Evolutionary conservation across 2,329 filamentous ascomycete species (phyloP), one percentile per base, ranked within the genome.

Genomic region (Penicillium sp.): DNA sequence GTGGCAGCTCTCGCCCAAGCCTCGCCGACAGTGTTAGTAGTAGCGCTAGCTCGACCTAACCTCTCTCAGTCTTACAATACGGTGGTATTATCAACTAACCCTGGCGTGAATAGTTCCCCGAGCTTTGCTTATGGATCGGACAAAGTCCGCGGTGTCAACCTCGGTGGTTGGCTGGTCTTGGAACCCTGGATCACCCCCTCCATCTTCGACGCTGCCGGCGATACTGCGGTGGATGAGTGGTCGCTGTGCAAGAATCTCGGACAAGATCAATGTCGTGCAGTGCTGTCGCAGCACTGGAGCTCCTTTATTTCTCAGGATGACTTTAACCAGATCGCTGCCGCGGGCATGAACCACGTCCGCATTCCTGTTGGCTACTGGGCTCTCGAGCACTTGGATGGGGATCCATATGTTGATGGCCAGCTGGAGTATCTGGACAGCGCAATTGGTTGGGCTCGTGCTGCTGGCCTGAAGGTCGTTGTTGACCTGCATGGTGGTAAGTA

Each of bases 351-450:
- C 62, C 75, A 81, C 49, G 77, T 83, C 25, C 70, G 81, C 32
- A 83, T 84, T 39, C 81, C 81, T 2, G 71, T 84, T 35, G 81
- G 81, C 4, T 83, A 83, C 58, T 84, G 81, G 81, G 79, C 80
- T 21, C 62, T 81, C 8, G 65, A 71, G 30, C 72, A 73, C 2
- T 59, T 73, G 18, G 60, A 71, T 5, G 75, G 71, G 5, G 79
- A 82, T 37, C 79, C 79, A 13, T 84, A 79, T 50, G 76, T 84
- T 4, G 71, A 79, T 53, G 81, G 81, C 26, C 80, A 82, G 46
- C 70, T 82, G 31, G 62, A 73, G 11, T 72, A 74, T 52, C 68
- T 84, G 7, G 77, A 80, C 42, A 56, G 73, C 45, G 76, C 80
- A 16, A 69, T 83, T 39, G 61, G 66, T 45, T 81, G 82, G 77